Evolutionary conservation across 2,329 filamentous ascomycete genomes (phyloP).

Genomic region (Ceratocystis destructans): DNA sequence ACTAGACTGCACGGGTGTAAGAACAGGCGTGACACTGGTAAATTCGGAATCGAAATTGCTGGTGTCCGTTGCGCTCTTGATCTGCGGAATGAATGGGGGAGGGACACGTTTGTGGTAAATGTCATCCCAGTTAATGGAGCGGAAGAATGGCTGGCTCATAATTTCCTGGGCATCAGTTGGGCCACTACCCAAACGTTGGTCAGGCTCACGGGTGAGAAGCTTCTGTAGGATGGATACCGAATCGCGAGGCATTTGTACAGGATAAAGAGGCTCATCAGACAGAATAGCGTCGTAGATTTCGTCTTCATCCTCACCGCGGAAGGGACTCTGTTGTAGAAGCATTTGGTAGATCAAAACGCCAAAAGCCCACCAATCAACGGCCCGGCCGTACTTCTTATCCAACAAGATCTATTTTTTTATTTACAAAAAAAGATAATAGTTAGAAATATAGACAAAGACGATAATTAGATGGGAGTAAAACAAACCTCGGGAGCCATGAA

Average conservation of each 20-base stretch:
- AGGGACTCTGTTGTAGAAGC: conserved; percentile 96
- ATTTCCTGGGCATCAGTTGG: conserved; percentile 96
- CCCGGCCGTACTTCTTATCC: conserved; percentile 95
- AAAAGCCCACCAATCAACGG: conserved; percentile 99
- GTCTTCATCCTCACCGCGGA: conserved; percentile 96
- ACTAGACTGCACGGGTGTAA: conserved; percentile 96
- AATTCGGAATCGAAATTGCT: conserved; percentile 99
- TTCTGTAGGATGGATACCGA: conserved; percentile 97
- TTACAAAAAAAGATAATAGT: conserved; percentile 19
- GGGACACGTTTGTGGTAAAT: conserved; percentile 89
- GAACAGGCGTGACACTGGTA: conserved; percentile 90
- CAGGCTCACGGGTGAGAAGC: conserved; percentile 85
- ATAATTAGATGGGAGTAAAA: neutral
- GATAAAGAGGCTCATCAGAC: conserved; percentile 91
- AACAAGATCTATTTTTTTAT: conserved; percentile 57
- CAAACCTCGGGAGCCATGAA: conserved; percentile 94
- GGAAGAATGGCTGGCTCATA: conserved; percentile 97
- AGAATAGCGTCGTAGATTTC: conserved; percentile 99
- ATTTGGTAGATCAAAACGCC: conserved; percentile 98
- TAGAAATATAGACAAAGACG: conserved; percentile 22
- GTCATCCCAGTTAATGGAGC: conserved; percentile 97
- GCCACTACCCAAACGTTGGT: conserved; percentile 80
- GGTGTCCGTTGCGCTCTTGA: conserved; percentile 90
- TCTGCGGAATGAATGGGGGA: conserved; percentile 78
- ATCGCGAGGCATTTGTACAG: conserved; percentile 96